Evolutionary conservation across 495 filamentous ascomycete genomes (phyloP), one percentile per base, ranked within the genome.

Genomic region (Mycothermus thermophilus): DNA sequence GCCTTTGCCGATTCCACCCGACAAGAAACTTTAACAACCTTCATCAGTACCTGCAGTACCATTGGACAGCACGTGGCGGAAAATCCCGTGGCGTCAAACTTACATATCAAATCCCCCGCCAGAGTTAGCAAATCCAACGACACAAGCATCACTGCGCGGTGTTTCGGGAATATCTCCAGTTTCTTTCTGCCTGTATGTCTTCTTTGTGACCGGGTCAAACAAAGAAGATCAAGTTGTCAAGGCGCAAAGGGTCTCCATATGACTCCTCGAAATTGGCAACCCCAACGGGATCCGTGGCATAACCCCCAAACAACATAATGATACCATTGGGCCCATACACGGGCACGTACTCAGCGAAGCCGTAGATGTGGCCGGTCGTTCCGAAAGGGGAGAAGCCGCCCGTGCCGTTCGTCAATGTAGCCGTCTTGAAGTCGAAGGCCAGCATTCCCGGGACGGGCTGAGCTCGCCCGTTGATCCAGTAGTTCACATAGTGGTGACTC

Each of bases 21-120:
- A 55, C 4, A 64, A 31, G 28, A 58, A 55, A 41, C 60, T 63
- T n/a, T 14, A 13, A 24, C 15, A 5, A 0, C 15, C 9, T 25
- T 46, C 24, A 42, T 35, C 11, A 2, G 2, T 21, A n/a, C n/a
- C n/a, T n/a, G n/a, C 10, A 3, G 3, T 11, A 17, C n/a, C 11
- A 8, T 27, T n/a, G 12, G 11, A 9, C n/a, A n/a, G n/a, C n/a
- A n/a, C n/a, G n/a, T n/a, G n/a, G n/a, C n/a, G n/a, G n/a, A 2
- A 5, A 8, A 13, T 15, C 8, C 2, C 4, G 11, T 8, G 2
- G 3, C 3, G 25, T 11, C 8, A 13, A 18, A 38, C 48, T 28
- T 21, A 53, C 47, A 52, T 44, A n/a, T 52, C 49, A 17, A 59
- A 60, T 0, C 60, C 58, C n/a, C 51, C 50, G 10, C 57, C 44